phyloP scores from a whole-genome alignment of 2,329 filamentous ascomycete species.

The Neonectria neomacrospora region DNA sequence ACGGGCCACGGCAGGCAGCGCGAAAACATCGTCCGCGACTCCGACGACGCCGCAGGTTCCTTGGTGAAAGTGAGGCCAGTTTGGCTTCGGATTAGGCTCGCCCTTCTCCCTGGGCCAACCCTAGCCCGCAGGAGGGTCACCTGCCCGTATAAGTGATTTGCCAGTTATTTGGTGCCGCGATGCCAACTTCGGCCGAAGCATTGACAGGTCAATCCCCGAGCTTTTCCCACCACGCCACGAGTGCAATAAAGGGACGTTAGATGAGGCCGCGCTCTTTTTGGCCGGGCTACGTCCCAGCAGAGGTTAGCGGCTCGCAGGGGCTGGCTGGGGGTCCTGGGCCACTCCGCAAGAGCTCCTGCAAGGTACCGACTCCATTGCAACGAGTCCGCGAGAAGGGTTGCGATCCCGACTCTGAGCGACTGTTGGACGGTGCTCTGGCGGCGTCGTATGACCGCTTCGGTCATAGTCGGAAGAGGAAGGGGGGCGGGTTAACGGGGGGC shows the following conservation, averaged over 20 bases:
- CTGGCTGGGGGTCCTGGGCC: constrained; percentile 1
- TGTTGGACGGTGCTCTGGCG: constrained; percentile 17
- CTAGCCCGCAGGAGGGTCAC: constrained; percentile 7
- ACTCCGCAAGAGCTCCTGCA: constrained; percentile 24
- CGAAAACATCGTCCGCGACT: neutral
- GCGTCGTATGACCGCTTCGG: constrained; percentile 26
- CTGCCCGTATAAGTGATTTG: constrained; percentile 29
- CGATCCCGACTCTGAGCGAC: constrained; percentile 10
- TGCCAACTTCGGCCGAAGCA: constrained; percentile 21
- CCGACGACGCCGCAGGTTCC: neutral
- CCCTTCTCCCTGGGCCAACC: constrained; percentile 8
- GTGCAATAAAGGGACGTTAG: constrained; percentile 38
- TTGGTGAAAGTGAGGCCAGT: constrained; percentile 9
- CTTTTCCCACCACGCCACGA: constrained; percentile 31
- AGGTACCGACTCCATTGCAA: constrained; percentile 33
- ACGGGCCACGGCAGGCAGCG: constrained; percentile 5
- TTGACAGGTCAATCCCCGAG: constrained; percentile 38
- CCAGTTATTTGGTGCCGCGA: constrained; percentile 27
- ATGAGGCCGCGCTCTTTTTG: constrained; percentile 43
- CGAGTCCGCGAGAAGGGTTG: constrained; percentile 5
- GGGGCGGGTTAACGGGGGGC: no score
- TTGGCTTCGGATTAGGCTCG: constrained; percentile 13
- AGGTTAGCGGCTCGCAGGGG: constrained; percentile 29
- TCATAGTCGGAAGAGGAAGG: constrained; percentile 1
- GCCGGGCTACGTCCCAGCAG: constrained; percentile 24